These are phyloP conservation scores for Microdochium bolleyi DNA, from an alignment of 2,329 filamentous ascomycete species.

Conservation along the genomic window DNA sequence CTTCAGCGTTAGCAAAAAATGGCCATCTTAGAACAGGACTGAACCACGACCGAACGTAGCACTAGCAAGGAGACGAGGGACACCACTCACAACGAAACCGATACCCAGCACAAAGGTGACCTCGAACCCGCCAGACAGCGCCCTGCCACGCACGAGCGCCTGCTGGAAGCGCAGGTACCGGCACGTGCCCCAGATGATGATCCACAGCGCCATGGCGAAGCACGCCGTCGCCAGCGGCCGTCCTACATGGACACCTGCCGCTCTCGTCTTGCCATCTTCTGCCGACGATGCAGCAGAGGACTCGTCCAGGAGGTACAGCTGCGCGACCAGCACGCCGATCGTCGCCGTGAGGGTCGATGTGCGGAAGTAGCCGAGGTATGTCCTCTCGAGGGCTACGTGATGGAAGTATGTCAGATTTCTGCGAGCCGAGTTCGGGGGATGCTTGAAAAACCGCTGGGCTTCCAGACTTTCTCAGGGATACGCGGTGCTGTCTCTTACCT, in stretches of 20 bases:
- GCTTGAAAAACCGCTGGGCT: too few relatives aligned
- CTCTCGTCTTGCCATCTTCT: slow-evolving; percentile 52
- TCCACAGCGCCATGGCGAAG: slow-evolving; percentile 10
- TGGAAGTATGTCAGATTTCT: too few relatives aligned
- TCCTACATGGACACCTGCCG: slow-evolving; percentile 21
- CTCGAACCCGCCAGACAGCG: slow-evolving; percentile 4
- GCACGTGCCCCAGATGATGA: slow-evolving; percentile 2
- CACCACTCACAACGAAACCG: not conserved
- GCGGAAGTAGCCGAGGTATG: slow-evolving; percentile 65
- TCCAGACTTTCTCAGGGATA: too few relatives aligned
- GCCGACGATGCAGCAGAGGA: slow-evolving; percentile 35
- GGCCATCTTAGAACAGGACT: not conserved
- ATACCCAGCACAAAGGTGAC: slow-evolving; percentile 1
- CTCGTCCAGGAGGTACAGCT: slow-evolving; percentile 52
- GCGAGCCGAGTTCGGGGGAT: too few relatives aligned
- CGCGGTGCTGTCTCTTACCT: too few relatives aligned
- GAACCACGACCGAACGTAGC: not conserved
- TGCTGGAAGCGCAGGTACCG: slow-evolving; percentile 3
- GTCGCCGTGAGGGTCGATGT: slow-evolving; percentile 64
- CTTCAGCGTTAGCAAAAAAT: not conserved
- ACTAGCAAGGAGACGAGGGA: not conserved
- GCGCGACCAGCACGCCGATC: slow-evolving; percentile 56
- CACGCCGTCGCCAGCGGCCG: slow-evolving; percentile 44
- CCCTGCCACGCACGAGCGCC: slow-evolving; percentile 2
- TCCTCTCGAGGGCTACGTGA: slow-evolving; percentile 59